Evolutionary conservation across 2,329 filamentous ascomycete genomes (phyloP).

Genomic region (Alternaria metachromatica): DNA sequence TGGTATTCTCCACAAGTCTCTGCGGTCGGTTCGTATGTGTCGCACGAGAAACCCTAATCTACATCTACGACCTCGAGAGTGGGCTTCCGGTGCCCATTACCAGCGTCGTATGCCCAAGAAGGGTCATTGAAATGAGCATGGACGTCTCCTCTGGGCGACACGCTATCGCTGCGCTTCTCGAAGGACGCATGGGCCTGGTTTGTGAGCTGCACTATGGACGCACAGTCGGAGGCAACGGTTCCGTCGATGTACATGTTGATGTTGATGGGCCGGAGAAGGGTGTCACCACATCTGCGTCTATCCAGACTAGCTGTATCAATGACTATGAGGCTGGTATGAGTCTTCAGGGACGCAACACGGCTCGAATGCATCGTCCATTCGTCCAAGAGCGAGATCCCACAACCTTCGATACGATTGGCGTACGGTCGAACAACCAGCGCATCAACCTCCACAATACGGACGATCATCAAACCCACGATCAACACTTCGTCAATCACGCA

Average conservation of each 20-base stretch:
- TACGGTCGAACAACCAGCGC: conserved; percentile 32
- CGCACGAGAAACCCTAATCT: conserved; percentile 61
- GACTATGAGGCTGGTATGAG: conserved; percentile 12
- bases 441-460: conserved; percentile 30
- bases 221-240: not conserved
- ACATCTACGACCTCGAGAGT: conserved; percentile 60
- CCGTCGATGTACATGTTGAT: conserved; percentile 19
- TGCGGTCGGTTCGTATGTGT: conserved; percentile 67
- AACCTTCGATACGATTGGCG: conserved; percentile 35
- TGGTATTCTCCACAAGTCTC: conserved; percentile 61
- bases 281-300: conserved; percentile 13
- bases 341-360: conserved; percentile 6
- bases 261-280: conserved; percentile 12
- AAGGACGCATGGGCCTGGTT: conserved; percentile 66
- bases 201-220: conserved; percentile 54
- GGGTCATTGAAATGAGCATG: conserved; percentile 67
- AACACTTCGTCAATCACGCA: conserved; percentile 38
- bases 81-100: conserved; percentile 55
- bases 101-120: conserved; percentile 62
- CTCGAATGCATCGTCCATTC: not conserved
- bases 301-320: conserved; percentile 14
- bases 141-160: conserved; percentile 64
- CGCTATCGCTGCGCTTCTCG: conserved; percentile 65
- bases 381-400: conserved; percentile 3
- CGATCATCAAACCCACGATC: conserved; percentile 25